phyloP scores from a whole-genome alignment of 1,284 basidiomycete species.

The Cutaneotrichosporon sp. region DNA sequence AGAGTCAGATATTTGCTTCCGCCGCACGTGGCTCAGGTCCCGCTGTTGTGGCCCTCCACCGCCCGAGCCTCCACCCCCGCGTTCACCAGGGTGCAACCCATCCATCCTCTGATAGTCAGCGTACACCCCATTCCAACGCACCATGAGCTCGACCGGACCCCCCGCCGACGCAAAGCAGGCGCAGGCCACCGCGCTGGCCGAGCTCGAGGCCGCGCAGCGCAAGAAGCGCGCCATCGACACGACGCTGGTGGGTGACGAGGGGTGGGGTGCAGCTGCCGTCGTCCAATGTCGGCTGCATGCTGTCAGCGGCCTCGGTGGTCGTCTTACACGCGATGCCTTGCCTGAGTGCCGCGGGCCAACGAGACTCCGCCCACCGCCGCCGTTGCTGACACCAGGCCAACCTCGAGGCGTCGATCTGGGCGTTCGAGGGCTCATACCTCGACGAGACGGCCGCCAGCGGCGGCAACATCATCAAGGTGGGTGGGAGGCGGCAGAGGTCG shows the following conservation, averaged over 20 bases:
- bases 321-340: too few relatives aligned
- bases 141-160: conserved; percentile 46
- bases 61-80: background rate
- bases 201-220: conserved; percentile 46
- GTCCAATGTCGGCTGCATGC: too few relatives aligned
- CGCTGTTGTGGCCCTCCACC: background rate
- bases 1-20: background rate
- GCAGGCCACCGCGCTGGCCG: conserved; percentile 42
- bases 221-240: conserved; percentile 46
- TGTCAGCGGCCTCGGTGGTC: too few relatives aligned
- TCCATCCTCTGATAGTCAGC: too few relatives aligned
- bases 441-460: conserved; percentile 52
- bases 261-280: too few relatives aligned
- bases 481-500: too few relatives aligned
- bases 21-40: background rate
- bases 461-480: conserved; percentile 55
- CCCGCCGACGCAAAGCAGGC: conserved; percentile 52
- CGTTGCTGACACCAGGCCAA: conserved; percentile 49
- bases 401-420: conserved; percentile 56
- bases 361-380: too few relatives aligned
- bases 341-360: too few relatives aligned
- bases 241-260: conserved; percentile 32
- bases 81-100: too few relatives aligned
- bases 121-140: too few relatives aligned
- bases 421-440: conserved; percentile 58